These are phyloP conservation scores for Fraxinus albicans DNA, from an alignment of 305 asterid species.

Conservation along the genomic window DNA sequence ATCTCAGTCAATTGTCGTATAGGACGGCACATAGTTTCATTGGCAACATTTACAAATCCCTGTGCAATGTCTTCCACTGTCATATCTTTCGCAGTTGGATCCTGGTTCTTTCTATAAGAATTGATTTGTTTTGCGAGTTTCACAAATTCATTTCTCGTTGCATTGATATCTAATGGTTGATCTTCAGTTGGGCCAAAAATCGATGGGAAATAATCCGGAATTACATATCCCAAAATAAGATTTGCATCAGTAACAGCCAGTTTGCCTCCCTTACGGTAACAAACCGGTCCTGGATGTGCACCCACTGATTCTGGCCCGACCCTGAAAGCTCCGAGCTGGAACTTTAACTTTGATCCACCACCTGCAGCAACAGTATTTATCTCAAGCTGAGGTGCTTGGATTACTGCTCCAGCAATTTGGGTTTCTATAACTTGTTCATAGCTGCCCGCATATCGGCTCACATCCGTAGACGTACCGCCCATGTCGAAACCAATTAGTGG, in stretches of 20 bases:
- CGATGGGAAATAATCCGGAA: slow-evolving; percentile 89
- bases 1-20: slow-evolving; percentile 94
- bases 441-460: slow-evolving; percentile 91
- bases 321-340: slow-evolving; percentile 89
- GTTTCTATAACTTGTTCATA: slow-evolving; percentile 94
- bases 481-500: slow-evolving; percentile 97
- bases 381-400: slow-evolving; percentile 99
- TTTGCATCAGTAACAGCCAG: slow-evolving; percentile 94
- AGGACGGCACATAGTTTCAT: slow-evolving; percentile 98
- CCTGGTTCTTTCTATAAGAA: slow-evolving; percentile 65
- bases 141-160: slow-evolving; percentile 69
- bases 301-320: slow-evolving; percentile 98
- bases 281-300: slow-evolving; percentile 98
- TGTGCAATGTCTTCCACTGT: slow-evolving; percentile 88
- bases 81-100: slow-evolving; percentile 73
- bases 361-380: slow-evolving; percentile 97
- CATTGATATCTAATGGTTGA: slow-evolving; percentile 67
- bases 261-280: slow-evolving; percentile 94
- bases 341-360: slow-evolving; percentile 93
- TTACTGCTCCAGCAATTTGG: slow-evolving; percentile 85
- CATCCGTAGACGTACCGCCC: slow-evolving; percentile 99
- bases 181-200: slow-evolving; percentile 89
- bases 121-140: slow-evolving; percentile 77
- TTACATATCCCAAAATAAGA: slow-evolving; percentile 77
- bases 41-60: slow-evolving; percentile 88